These are phyloP conservation scores for Volutella citrinella DNA, from an alignment of 2,329 filamentous ascomycete species.

Conservation along the genomic window DNA sequence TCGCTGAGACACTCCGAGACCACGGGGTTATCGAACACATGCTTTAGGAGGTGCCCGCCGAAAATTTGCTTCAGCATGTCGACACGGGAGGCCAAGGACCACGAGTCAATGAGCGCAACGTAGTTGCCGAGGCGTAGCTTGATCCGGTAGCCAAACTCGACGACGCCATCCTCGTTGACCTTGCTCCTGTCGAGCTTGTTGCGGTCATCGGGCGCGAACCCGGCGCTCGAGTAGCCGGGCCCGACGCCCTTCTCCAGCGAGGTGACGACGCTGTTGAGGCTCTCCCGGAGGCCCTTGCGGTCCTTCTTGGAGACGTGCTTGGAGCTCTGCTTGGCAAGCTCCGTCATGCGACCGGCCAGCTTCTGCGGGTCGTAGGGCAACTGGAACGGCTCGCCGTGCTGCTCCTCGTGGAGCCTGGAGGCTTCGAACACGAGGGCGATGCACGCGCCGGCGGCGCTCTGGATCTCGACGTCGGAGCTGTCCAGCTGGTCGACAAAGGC, in stretches of 20 bases:
- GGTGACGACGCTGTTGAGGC: constrained; percentile 50
- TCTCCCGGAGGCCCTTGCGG: constrained; percentile 45
- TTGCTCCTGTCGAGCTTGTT: constrained; percentile 41
- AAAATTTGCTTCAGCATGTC: constrained; percentile 47
- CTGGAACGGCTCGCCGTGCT: constrained; percentile 46
- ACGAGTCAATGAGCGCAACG: constrained; percentile 46
- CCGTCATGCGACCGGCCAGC: constrained; percentile 45
- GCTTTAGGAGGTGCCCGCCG: constrained; percentile 40
- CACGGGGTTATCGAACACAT: constrained; percentile 37
- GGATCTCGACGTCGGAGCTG: constrained; percentile 67
- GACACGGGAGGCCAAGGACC: constrained; percentile 49
- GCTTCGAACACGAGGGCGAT: constrained; percentile 83
- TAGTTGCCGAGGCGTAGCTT: constrained; percentile 47
- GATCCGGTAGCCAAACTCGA: constrained; percentile 52
- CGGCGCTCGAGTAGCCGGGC: constrained; percentile 51
- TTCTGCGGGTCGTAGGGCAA: constrained; percentile 50
- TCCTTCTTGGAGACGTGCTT: constrained; percentile 50
- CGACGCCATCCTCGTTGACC: constrained; percentile 39
- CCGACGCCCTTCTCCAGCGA: constrained; percentile 54
- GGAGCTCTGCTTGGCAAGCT: constrained; percentile 45
- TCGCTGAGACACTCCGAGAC: constrained; percentile 37
- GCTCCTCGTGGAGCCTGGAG: constrained; percentile 46
- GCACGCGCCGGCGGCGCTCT: constrained; percentile 74
- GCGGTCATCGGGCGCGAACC: constrained; percentile 37
- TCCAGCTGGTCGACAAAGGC: constrained; percentile 84